Evolutionary conservation across 2,329 filamentous ascomycete species (phyloP).

Genomic region (Stachybotrys echinatus): DNA sequence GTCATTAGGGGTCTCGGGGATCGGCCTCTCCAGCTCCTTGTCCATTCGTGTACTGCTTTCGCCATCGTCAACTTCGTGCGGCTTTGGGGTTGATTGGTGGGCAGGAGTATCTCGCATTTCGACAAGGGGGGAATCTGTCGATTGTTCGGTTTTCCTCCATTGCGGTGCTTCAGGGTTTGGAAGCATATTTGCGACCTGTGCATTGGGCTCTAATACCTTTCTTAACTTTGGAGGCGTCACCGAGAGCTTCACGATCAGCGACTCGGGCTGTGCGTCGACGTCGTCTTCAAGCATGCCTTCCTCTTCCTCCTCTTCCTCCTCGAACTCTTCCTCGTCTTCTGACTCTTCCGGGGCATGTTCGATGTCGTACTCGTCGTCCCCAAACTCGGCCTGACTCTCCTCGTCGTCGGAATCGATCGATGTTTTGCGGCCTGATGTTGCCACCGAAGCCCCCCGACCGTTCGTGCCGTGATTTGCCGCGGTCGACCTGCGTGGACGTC

Average conservation of each 20-base stretch:
- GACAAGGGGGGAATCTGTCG: constrained; percentile 9
- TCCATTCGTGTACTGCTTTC: background rate
- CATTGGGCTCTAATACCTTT: constrained; percentile 19
- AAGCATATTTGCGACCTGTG: constrained; percentile 14
- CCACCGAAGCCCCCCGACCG: constrained; percentile 32
- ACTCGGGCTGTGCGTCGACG: constrained; percentile 43
- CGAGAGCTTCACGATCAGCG: constrained; percentile 70
- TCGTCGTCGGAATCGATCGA: constrained; percentile 59
- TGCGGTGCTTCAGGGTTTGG: constrained; percentile 14
- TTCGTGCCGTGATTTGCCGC: constrained; percentile 45
- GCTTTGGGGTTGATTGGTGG: background rate
- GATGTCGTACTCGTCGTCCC: constrained; percentile 58
- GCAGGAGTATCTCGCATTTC: constrained; percentile 20
- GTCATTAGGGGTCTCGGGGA: too few relatives aligned
- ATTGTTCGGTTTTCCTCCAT: constrained; percentile 6
- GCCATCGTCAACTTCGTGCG: background rate
- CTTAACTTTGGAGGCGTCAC: constrained; percentile 37
- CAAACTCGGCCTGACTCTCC: constrained; percentile 69
- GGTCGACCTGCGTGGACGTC: constrained; percentile 46
- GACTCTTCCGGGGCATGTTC: constrained; percentile 44
- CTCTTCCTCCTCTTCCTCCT: constrained; percentile 54
- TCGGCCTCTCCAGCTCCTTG: too few relatives aligned
- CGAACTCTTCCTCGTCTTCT: constrained; percentile 59
- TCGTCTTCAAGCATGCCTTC: constrained; percentile 51
- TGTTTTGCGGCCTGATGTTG: constrained; percentile 29